Evolutionary conservation across 83 land plant species (phyloP).

Genomic region (Diphasiastrum complanatum): DNA sequence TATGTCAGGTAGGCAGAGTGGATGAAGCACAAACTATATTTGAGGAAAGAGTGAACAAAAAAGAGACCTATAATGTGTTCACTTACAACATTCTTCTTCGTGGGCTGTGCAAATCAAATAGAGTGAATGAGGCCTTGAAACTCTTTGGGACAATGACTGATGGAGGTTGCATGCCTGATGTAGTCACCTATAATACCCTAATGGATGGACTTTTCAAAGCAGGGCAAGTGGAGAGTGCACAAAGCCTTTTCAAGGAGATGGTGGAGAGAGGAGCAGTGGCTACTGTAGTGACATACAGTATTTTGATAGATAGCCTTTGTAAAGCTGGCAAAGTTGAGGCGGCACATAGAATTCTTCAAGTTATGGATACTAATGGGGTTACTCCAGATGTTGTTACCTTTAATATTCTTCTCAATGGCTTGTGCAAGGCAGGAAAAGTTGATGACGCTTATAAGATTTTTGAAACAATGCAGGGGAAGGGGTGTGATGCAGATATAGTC

Average conservation of each 20-base stretch:
- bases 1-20: not conserved
- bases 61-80: not conserved
- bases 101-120: not conserved
- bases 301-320: not conserved
- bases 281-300: not conserved
- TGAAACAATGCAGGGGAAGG: not conserved
- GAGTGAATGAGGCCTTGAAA: not conserved
- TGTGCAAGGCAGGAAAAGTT: no score
- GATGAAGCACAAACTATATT: not conserved
- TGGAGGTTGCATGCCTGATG: not conserved
- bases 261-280: not conserved
- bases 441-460: not conserved
- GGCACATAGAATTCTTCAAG: not conserved
- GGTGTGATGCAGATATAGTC: not conserved
- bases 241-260: not conserved
- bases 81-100: not conserved
- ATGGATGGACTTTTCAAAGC: not conserved
- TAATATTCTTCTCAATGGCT: not conserved
- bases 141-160: not conserved
- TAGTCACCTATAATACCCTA: not conserved
- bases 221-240: not conserved
- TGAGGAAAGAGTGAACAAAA: not conserved
- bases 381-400: slow-evolving; percentile 6
- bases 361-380: not conserved
- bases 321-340: not conserved